Evolutionary conservation across 2,329 filamentous ascomycete genomes (phyloP), one percentile per base, ranked within the genome.

Genomic region (Balansia obtecta): DNA sequence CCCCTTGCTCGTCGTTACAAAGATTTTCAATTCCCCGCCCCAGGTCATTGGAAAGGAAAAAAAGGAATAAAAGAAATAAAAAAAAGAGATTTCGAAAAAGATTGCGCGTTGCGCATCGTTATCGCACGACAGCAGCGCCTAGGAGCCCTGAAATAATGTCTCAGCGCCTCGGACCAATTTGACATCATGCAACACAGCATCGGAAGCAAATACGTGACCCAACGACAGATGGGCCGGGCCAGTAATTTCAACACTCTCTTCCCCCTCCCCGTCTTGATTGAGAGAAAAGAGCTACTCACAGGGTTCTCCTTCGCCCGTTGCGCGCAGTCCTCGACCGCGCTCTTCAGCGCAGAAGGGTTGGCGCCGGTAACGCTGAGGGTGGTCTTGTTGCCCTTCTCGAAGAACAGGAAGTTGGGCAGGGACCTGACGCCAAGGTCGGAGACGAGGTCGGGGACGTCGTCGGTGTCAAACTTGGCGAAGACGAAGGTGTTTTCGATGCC

Each of bases 321-420:
- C 43, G 56, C 54, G 38, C 58, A 46, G 1, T 32, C 40, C 47
- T 61, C 55, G 40, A 66, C 54, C 18, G 56, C 49, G 52, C 62
- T 62, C 53, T 63, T 54, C 47, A 69, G 59, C 45, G 61, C 63
- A 7, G 61, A 54, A 5, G 65, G 65, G 50, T 62, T 66, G 37
- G 65, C 66, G 41, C 68, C 70, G 40, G 68, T 65, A 42, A 76
- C 61, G 57, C 67, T 69, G 57, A 73, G 70, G 58, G 43, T 45
- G 8, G 49, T 65, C 61, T 68, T 68, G 42, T 71, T 65, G 50
- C 76, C 76, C 47, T 77, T 68, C 64, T 76, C 71, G 64, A 82
- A 80, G 66, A 80, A 75, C 60, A 77, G 66, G 61, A 82, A 81
- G 40, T 77, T 77, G 10, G 79, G 79, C 68, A 82, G 76, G 60